Evolutionary conservation across 805 yeast species (phyloP), one percentile per base, ranked within the genome.

Genomic region (Pichia paraexigua): DNA sequence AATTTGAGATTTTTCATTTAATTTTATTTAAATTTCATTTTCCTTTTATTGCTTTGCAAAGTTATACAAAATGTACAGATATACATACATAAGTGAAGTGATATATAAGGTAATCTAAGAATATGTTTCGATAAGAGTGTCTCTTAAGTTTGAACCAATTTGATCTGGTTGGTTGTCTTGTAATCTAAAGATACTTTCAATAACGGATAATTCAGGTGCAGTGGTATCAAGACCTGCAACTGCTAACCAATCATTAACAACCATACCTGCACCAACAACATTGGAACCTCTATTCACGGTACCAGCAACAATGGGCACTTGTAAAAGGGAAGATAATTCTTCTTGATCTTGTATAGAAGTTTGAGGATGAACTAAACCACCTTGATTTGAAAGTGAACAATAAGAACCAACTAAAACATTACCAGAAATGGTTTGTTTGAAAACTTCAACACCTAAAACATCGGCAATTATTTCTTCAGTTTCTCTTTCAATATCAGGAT

Each of bases 401-500:
- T 94, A 94, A 8, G 96, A 87, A 52, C 99, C 99, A 50, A 94
- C 99, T 55, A 94, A 78, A 53, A 94, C 97, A 71, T 94, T 92
- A 60, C 97, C 97, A 15, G 99, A 97, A 62, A 94, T 91, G 46
- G 99, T 94, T 72, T 94, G 99, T 75, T 98, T 85, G 79, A 94
- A 94, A 45, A 94, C 99, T 73, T 94, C 99, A 49, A 94, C 99
- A 54, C 99, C 99, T 53, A 94, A 78, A 17, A 91, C 97, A 70
- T 94, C 99, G 45, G 98, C 96, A 66, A 94, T 94, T 61, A 94
- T 75, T 74, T 94, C 99, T 74, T 94, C 99, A 49, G 99, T 94
- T 72, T 94, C 99, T 68, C 99, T 85, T 76, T 94, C 99, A 59
- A 94, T 89, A 74, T 94, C 99, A 48, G 99, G 99, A 71, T 94